Evolutionary conservation across 176 grass and related monocot genomes (phyloP), one percentile per base, ranked within the genome.

Genomic region (Cenchrus americanus): DNA sequence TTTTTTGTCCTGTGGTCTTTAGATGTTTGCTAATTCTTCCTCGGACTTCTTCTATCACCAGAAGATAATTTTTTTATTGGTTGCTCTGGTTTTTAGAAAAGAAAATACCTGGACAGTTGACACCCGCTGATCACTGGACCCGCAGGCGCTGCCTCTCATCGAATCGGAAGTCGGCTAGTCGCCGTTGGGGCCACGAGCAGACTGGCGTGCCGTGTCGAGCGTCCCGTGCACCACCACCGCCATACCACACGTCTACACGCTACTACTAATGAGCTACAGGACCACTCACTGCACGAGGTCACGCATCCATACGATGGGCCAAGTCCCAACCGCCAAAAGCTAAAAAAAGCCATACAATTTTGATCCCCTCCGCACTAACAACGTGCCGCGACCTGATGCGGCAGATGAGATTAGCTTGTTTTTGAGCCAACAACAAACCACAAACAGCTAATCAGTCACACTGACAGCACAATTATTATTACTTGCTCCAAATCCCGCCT

Each of bases 301-400:
- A 9, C 18, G 42, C 14, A 14, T 58, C 54, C 55, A 76, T 34
- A 66, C 22, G 4, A 30, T 49, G 59, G 6, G 32, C 42, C 22
- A 13, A n/a, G 37, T 9, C 51, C 47, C 22, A 24, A 17, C 74
- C 74, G 22, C 61, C 32, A 34, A 34, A 34, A 34, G 32, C 32
- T 34, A 34, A 34, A 34, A 34, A 34, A n/a, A n/a, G 32, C 32
- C 73, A 63, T 46, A 37, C 57, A n/a, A n/a, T 24, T 46, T 3
- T n/a, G 1, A 34, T 34, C 18, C 18, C 18, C 3, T 32, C 40
- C 65, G 65, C 86, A 63, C 73, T 10, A 64, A 72, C 80, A 78
- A 78, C 55, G 73, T 88, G 80, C 86, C 55, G n/a, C 49, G 15
- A 32, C 68, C 77, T 5, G 21, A 84, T 52, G 62, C 68, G 58